Evolutionary conservation across 805 yeast species (phyloP), one percentile per base, ranked within the genome.

Genomic region (Gaillardinia entomophila): DNA sequence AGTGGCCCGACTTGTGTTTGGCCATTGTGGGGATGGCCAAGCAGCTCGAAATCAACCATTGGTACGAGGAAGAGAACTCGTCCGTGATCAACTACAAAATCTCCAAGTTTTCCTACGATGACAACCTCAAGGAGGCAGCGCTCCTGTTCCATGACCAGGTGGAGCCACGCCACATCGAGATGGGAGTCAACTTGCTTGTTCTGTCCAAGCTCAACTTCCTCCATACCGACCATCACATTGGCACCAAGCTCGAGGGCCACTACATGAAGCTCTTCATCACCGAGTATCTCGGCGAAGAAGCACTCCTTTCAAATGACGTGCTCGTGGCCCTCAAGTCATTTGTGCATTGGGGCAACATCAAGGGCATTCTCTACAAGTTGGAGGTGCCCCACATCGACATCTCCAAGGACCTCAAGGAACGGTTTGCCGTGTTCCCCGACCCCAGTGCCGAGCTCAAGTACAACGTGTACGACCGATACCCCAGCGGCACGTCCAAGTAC

Each of bases 211-310:
- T 73, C 38, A 71, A 73, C 44, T 74, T 73, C 41, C 57, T 73
- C 34, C 79, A 73, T 38, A 70, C 78, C 1, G 79, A 74, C 45
- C 80, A 74, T 43, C 75, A 68, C 46, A 65, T 70, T 13, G 68
- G 74, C 33, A 68, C 74, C n/a, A 61, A 57, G 32, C 48, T 73
- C 14, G 76, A 72, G 35, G 76, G 77, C 1, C 38, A 45, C 26
- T 66, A 60, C 39, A 50, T 74, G 55, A 55, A 60, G 24, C 51
- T 57, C 30, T 57, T 59, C 20, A 60, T 72, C 27, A 41, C 41
- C 14, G 54, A 57, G 26, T 57, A 62, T 34, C 70, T 60, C 36
- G 76, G 74, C 5, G 49, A 42, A 4, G 66, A 55, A 3, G 62
- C 66, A 0, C 39, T 71, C 17, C 49, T 48, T 6, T 62, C 69